phyloP scores from a whole-genome alignment of 257 asterid species.

The Solanum dulcamara region DNA sequence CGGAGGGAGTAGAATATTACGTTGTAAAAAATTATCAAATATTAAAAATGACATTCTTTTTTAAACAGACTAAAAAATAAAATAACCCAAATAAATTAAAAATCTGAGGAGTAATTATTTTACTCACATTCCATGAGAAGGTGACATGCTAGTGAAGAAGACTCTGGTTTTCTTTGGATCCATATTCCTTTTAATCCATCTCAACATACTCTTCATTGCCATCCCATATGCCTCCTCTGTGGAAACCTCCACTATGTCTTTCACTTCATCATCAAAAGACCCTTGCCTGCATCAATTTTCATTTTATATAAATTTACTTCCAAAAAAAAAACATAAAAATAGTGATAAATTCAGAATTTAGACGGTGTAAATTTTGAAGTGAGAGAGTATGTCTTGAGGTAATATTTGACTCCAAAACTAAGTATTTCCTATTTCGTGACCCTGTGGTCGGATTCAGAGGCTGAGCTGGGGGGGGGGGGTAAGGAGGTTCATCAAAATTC shows the following conservation, averaged over 20 bases:
- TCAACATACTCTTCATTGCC: slow-evolving; percentile 3
- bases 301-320: neutral
- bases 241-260: neutral
- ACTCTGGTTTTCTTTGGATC: neutral
- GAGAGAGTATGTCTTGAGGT: neutral
- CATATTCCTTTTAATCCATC: neutral
- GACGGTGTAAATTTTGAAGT: neutral
- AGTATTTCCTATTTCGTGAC: neutral
- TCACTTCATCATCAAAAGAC: slow-evolving; percentile 1
- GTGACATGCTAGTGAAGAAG: slow-evolving; percentile 5
- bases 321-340: neutral
- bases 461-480: neutral
- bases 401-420: neutral
- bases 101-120: neutral
- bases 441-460: neutral
- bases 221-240: neutral
- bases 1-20: no score
- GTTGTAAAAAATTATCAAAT: neutral
- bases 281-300: neutral
- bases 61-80: no score
- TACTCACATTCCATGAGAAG: neutral
- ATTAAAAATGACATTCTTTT: no score
- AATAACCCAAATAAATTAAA: no score
- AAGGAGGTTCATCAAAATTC: neutral
- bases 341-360: neutral